Evolutionary conservation across 179 eudicot genomes (phyloP).

Genomic region (Beta lomatogona): DNA sequence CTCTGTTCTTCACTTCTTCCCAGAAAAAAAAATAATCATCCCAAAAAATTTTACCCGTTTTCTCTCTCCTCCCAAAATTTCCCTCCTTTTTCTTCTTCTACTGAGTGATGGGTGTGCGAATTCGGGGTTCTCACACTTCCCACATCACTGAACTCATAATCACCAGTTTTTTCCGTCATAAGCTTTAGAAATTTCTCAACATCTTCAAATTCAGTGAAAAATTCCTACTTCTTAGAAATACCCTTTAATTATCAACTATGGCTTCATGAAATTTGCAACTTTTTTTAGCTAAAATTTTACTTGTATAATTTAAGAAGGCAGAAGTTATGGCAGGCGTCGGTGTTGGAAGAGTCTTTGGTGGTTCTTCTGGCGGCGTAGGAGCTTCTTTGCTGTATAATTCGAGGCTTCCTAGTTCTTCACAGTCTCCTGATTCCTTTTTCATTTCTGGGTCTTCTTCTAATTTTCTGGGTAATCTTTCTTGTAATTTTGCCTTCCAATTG

Average conservation of each 20-base stretch:
- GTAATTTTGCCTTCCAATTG: slow-evolving; percentile 1
- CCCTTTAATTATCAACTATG: slow-evolving; percentile 22
- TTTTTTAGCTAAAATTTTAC: neutral
- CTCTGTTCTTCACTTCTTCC: neutral
- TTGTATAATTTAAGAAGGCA: neutral
- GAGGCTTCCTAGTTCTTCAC: slow-evolving; percentile 32
- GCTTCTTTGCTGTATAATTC: slow-evolving; percentile 38
- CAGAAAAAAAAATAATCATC: too few species aligned
- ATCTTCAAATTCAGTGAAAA: too few species aligned
- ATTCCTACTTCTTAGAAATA: neutral
- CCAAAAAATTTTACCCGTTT: neutral
- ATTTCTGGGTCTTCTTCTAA: slow-evolving; percentile 56
- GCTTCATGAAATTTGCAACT: neutral
- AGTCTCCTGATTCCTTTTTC: slow-evolving; percentile 54
- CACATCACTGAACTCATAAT: slow-evolving; percentile 76
- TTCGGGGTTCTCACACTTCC: slow-evolving; percentile 66
- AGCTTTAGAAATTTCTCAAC: slow-evolving; percentile 27
- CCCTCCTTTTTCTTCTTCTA: neutral
- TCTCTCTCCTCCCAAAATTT: neutral
- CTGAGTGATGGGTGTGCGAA: slow-evolving; percentile 55
- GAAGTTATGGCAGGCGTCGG: slow-evolving; percentile 25
- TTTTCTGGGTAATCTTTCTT: slow-evolving; percentile 47
- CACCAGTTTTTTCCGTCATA: slow-evolving; percentile 87
- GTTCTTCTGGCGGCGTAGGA: slow-evolving; percentile 23
- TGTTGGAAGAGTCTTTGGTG: slow-evolving; percentile 20